These are phyloP conservation scores for Citrus cavaleriei DNA, from an alignment of 345 rosid species.

Conservation along the genomic window DNA sequence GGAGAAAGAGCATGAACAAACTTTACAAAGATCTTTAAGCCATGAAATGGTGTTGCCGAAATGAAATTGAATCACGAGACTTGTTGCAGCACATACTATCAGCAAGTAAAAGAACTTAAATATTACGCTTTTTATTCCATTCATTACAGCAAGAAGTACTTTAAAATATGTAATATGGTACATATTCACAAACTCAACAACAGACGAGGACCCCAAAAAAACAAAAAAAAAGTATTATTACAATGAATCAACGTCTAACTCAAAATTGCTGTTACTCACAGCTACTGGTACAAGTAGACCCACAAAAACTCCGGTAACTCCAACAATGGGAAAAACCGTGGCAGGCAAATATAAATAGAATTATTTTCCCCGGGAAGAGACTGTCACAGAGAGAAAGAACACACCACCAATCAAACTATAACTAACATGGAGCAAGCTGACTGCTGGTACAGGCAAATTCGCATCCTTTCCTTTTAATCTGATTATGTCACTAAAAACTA, in stretches of 20 bases:
- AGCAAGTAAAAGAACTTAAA: background rate
- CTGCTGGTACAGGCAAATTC: background rate
- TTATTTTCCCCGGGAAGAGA: background rate
- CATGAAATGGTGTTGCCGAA: background rate
- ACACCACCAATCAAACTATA: background rate
- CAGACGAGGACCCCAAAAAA: background rate
- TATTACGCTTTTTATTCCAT: background rate
- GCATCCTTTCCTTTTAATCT: background rate
- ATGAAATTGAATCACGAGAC: background rate
- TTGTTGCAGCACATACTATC: background rate
- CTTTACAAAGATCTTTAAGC: background rate
- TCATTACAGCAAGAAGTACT: background rate
- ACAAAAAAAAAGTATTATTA: background rate
- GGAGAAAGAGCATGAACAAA: too few relatives aligned
- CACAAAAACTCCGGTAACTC: background rate
- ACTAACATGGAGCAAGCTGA: background rate
- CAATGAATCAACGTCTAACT: background rate
- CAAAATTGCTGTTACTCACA: background rate
- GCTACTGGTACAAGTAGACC: background rate
- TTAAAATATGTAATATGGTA: background rate
- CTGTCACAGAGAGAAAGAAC: background rate
- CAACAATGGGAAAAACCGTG: background rate
- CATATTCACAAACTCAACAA: background rate
- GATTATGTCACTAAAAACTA: slow-evolving; percentile 15
- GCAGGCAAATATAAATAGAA: background rate